These are phyloP conservation scores for Xylariaceae sp. DNA, from an alignment of 2,329 filamentous ascomycete species.

Conservation along the genomic window DNA sequence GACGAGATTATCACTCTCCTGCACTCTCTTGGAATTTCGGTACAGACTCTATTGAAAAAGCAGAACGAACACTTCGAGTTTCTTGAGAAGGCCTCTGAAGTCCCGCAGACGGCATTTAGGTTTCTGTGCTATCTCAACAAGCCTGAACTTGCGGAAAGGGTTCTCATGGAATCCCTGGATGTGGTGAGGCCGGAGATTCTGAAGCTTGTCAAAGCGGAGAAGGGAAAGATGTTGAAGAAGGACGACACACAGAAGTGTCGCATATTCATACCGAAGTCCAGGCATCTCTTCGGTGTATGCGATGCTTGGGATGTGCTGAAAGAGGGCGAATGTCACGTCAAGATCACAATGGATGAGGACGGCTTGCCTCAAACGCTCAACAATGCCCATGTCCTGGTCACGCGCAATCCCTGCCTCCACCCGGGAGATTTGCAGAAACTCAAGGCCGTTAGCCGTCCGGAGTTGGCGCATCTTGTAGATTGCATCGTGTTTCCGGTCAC, in stretches of 20 bases:
- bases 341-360: slow-evolving; percentile 11
- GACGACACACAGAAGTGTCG: slow-evolving; percentile 3
- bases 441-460: not conserved
- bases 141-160: slow-evolving; percentile 6
- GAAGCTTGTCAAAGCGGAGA: slow-evolving; percentile 5
- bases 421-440: slow-evolving; percentile 12
- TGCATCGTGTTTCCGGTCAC: slow-evolving; percentile 10
- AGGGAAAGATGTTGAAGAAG: slow-evolving; percentile 9
- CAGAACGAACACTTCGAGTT: slow-evolving; percentile 6
- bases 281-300: slow-evolving; percentile 9
- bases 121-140: slow-evolving; percentile 10
- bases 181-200: slow-evolving; percentile 1
- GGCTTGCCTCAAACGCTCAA: slow-evolving; percentile 6
- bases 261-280: slow-evolving; percentile 7
- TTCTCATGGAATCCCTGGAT: slow-evolving; percentile 10
- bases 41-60: slow-evolving; percentile 4
- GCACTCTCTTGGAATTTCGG: slow-evolving; percentile 2
- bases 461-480: slow-evolving; percentile 10
- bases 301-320: slow-evolving; percentile 10
- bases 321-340: slow-evolving; percentile 10
- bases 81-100: not conserved
- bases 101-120: slow-evolving; percentile 6
- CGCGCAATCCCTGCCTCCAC: slow-evolving; percentile 12
- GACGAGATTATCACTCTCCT: slow-evolving; percentile 9
- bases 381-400: slow-evolving; percentile 7